These are phyloP conservation scores for Amphichorda felina DNA, from an alignment of 2,329 filamentous ascomycete species.

Conservation along the genomic window DNA sequence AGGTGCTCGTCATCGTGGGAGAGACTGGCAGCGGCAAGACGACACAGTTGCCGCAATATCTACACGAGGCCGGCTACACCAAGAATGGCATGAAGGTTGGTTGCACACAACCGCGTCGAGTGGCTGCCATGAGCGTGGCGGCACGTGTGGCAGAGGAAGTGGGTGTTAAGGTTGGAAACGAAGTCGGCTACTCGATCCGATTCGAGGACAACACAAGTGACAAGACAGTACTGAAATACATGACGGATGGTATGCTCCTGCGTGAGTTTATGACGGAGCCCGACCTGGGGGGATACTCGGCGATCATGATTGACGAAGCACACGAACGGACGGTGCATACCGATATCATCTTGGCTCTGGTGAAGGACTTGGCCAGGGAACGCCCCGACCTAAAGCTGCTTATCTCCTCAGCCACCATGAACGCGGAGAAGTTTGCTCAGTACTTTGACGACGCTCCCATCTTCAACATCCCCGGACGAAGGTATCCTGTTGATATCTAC, in stretches of 20 bases:
- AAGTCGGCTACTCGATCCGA: conserved; percentile 89
- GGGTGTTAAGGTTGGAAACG: conserved; percentile 77
- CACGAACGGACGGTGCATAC: conserved; percentile 89
- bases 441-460: conserved; percentile 92
- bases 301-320: conserved; percentile 93
- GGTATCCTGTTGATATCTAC: conserved; percentile 83
- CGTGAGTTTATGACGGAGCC: conserved; percentile 86
- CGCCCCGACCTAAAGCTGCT: conserved; percentile 79
- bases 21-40: conserved; percentile 95
- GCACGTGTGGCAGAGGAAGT: conserved; percentile 91
- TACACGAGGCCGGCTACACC: conserved; percentile 84
- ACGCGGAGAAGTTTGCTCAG: conserved; percentile 80
- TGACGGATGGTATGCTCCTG: conserved; percentile 94
- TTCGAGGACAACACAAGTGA: conserved; percentile 90
- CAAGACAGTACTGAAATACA: conserved; percentile 87
- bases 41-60: conserved; percentile 86
- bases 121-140: conserved; percentile 97
- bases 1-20: conserved; percentile 83
- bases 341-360: conserved; percentile 75
- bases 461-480: conserved; percentile 84
- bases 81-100: conserved; percentile 76
- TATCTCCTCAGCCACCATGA: conserved; percentile 90
- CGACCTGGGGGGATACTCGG: conserved; percentile 69
- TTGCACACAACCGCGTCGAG: conserved; percentile 87
- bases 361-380: conserved; percentile 79